These are phyloP conservation scores for Cutaneotrichosporon curvatum DNA, from an alignment of 1,284 basidiomycete species.

Conservation along the genomic window DNA sequence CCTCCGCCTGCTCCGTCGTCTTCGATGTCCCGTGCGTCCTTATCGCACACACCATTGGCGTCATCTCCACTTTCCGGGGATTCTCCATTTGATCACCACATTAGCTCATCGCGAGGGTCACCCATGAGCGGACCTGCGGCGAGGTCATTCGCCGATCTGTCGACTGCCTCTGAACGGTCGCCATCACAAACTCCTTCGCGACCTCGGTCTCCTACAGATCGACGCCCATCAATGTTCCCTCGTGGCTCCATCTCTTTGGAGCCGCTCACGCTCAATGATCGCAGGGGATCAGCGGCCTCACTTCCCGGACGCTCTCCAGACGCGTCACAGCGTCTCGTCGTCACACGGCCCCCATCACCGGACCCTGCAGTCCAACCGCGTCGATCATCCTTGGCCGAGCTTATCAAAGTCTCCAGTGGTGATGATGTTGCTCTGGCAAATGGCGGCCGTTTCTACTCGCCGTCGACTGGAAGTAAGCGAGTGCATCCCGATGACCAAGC, in stretches of 20 bases:
- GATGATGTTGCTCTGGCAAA: slow-evolving; percentile 28
- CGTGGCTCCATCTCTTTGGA: slow-evolving; percentile 7
- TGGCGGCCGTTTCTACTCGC: slow-evolving; percentile 7
- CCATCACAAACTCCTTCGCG: slow-evolving; percentile 8
- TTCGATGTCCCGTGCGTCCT: slow-evolving; percentile 20
- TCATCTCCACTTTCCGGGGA: slow-evolving; percentile 15
- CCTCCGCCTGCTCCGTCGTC: slow-evolving; percentile 22
- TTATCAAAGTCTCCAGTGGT: slow-evolving; percentile 35
- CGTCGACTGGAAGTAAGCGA: neutral
- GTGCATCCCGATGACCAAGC: neutral
- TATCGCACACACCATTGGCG: slow-evolving; percentile 16
- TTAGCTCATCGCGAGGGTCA: slow-evolving; percentile 21
- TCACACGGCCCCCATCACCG: slow-evolving; percentile 27
- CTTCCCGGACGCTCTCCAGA: neutral
- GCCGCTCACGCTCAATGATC: slow-evolving; percentile 3
- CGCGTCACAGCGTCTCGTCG: slow-evolving; percentile 2
- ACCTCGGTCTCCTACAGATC: slow-evolving; percentile 12
- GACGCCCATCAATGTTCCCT: slow-evolving; percentile 17
- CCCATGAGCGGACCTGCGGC: slow-evolving; percentile 35
- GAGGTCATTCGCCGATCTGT: slow-evolving; percentile 34
- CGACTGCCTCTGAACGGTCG: slow-evolving; percentile 18
- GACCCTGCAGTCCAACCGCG: slow-evolving; percentile 15
- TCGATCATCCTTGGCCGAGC: slow-evolving; percentile 34
- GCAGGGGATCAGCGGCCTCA: neutral
- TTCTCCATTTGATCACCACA: slow-evolving; percentile 8